Conservation (phyloP, 2,329 filamentous ascomycete genomes). For the Nigrograna mackinnonii region DNA sequence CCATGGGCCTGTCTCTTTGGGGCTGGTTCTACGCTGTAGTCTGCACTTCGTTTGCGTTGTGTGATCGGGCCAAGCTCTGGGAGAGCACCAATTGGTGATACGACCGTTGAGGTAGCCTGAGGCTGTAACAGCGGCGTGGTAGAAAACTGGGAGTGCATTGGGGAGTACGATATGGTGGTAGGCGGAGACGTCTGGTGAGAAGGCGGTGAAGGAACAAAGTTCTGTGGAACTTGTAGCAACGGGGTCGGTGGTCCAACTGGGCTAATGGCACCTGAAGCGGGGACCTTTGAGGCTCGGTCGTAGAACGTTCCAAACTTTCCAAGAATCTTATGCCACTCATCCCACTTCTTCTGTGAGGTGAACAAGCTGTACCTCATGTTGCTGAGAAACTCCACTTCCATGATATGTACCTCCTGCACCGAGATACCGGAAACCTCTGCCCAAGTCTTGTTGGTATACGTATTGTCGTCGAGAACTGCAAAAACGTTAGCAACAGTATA, state of each 20-base stretch:
- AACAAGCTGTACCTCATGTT: conserved; percentile 96
- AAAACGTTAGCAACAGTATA: conserved; percentile 3
- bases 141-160: conserved; percentile 46
- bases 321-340: conserved; percentile 81
- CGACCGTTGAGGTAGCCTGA: conserved; percentile 45
- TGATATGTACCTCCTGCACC: conserved; percentile 94
- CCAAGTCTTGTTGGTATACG: conserved; percentile 99
- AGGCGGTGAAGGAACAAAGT: conserved; percentile 55
- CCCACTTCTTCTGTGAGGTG: conserved; percentile 85
- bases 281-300: conserved; percentile 64
- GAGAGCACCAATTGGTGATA: conserved; percentile 48
- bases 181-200: conserved; percentile 57
- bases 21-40: conserved; percentile 59
- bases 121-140: conserved; percentile 44
- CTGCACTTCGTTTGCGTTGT: conserved; percentile 62
- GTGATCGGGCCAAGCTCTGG: conserved; percentile 44
- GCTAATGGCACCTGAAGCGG: conserved; percentile 43
- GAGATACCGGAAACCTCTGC: conserved; percentile 94
- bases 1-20: conserved; percentile 55
- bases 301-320: conserved; percentile 83
- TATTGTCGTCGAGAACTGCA: conserved; percentile 91
- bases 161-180: conserved; percentile 43
- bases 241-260: conserved; percentile 36
- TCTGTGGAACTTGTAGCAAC: conserved; percentile 44
- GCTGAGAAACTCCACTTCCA: conserved; percentile 99